phyloP scores from a whole-genome alignment of 2,329 filamentous ascomycete genomes.

The Hansfordia pulvinata region DNA sequence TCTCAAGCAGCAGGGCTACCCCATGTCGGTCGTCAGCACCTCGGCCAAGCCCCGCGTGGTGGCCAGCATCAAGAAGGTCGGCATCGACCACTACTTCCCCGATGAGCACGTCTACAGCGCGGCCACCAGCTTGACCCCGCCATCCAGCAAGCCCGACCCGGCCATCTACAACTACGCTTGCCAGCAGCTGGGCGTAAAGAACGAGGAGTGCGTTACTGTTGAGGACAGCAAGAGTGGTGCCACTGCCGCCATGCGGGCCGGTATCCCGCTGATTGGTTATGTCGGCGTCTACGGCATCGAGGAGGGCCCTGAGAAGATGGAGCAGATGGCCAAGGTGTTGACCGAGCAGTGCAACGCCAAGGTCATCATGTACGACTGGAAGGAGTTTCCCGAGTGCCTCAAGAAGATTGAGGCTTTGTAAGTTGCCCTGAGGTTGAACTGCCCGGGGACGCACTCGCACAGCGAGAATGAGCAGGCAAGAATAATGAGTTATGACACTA shows the following conservation, averaged over 20 bases:
- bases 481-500: conserved; percentile 1
- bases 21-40: conserved; percentile 56
- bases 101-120: conserved; percentile 57
- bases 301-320: conserved; percentile 32
- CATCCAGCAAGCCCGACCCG: conserved; percentile 65
- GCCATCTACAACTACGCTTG: conserved; percentile 61
- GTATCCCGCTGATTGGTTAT: conserved; percentile 60
- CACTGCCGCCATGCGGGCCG: conserved; percentile 53
- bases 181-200: conserved; percentile 48
- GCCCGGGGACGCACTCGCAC: too few relatives aligned
- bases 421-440: too few relatives aligned
- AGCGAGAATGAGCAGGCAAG: neutral
- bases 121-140: conserved; percentile 50
- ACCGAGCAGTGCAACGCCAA: conserved; percentile 33
- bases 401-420: conserved; percentile 21
- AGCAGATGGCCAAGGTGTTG: conserved; percentile 40
- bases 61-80: conserved; percentile 54
- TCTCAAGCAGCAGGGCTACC: conserved; percentile 44
- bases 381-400: conserved; percentile 22
- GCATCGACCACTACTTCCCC: conserved; percentile 56
- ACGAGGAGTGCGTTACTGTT: conserved; percentile 52
- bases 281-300: conserved; percentile 41
- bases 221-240: conserved; percentile 65
- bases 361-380: conserved; percentile 35
- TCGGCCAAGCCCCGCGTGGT: conserved; percentile 55